phyloP scores from a whole-genome alignment of 176 grass and related monocot genomes.

The Themeda triandra region DNA sequence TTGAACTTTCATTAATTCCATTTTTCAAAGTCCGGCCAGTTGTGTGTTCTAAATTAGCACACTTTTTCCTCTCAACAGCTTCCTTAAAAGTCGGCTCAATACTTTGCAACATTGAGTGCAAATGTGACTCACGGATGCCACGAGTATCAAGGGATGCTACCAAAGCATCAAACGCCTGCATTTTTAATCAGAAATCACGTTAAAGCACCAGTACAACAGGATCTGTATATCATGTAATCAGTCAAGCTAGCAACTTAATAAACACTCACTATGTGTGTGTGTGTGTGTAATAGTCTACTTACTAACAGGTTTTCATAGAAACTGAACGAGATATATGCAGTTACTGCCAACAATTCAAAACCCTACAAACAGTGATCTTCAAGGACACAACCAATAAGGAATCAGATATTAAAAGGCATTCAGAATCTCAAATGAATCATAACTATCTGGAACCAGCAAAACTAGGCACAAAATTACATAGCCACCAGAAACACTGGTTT shows the following conservation, averaged over 20 bases:
- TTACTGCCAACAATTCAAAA: conserved; percentile 4
- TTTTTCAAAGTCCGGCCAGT: conserved; percentile 41
- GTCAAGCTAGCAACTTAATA: not conserved
- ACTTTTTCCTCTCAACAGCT: conserved; percentile 51
- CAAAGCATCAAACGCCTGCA: conserved; percentile 85
- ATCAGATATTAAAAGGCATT: not conserved
- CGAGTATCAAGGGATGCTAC: conserved; percentile 75
- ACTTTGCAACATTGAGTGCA: conserved; percentile 82
- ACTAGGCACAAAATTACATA: not conserved
- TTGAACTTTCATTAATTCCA: conserved; percentile 54
- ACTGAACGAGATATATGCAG: not conserved
- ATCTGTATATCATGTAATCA: not conserved
- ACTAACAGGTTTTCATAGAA: not conserved
- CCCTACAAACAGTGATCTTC: not conserved
- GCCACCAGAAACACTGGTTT: not conserved
- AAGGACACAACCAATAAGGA: not conserved
- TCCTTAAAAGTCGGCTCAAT: conserved; percentile 91
- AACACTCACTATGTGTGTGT: not conserved
- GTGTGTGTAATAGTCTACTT: not conserved
- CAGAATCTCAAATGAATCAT: not conserved
- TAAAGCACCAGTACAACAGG: conserved; percentile 9
- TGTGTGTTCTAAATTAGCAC: conserved; percentile 2
- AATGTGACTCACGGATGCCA: conserved; percentile 79
- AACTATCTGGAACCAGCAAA: not conserved
- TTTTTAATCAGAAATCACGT: conserved; percentile 3